Base-by-base conservation (phyloP, 306 rosid genomes). In the Boehmeria nivea region DNA sequence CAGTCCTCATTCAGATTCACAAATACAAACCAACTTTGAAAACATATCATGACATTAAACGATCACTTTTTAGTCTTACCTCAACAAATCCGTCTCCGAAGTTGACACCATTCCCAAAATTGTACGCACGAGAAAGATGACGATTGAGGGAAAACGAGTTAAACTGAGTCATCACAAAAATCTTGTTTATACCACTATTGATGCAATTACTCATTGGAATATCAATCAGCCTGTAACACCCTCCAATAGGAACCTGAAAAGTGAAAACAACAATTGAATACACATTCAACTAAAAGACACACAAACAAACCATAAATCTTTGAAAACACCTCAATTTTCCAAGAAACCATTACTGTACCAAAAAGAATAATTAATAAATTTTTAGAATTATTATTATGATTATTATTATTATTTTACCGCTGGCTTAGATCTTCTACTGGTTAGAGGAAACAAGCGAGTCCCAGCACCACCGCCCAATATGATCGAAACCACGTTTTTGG, bases 391-490 rank as follows among this genome's bases (percentile, higher is more conserved):
- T 8, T 22, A 4, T 24, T 51, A 5, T 11, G 4, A 40, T 40
- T 11, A 10, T 53, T 2, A 53, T 8, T 22, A 4, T 24, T 51
- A 5, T 11, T 40, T 11, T 70, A 88, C 96, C 70, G 97, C 97
- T 0, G 97, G 97, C 59, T 86, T 89, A 60, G 97, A 94, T 76
- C 97, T 87, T 72, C 51, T 72, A 66, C 90, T 60, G 51, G 97
- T 86, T 16, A 89, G 97, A 71, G 95, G 97, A 78, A 77, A 83
- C 25, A 89, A 68, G 53, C 94, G 94, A 74, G 95, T 89, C 49
- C 97, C 97, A 52, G 90, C 97, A 62, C 97, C 97, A 42, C 97
- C 95, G 33, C 95, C 95, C 75, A 89, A 67, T 18, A 89, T 81
- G 64, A 89, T 81, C 0, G 97, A 83, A 78, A 95, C 97, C 8